Percentiles rank a stretch among this genome's conserved stretches.
These are phyloP conservation scores for Perkinsela sp. DNA, from an alignment of 208 protist species.

Conservation along the genomic window DNA sequence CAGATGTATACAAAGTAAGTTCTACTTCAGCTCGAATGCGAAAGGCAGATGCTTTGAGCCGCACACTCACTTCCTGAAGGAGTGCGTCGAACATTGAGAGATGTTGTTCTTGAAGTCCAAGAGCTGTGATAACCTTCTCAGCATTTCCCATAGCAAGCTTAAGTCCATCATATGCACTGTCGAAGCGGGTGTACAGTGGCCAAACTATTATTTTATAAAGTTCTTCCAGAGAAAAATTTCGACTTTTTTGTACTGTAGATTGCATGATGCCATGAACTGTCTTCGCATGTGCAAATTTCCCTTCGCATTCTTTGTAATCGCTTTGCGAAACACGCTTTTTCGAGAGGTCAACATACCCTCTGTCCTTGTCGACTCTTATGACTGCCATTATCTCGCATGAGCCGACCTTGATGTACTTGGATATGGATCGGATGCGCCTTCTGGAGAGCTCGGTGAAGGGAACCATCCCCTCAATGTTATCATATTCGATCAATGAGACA, in stretches of 20 bases:
- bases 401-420: constrained; percentile 91
- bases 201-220: constrained; percentile 78
- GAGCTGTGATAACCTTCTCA: constrained; percentile 8
- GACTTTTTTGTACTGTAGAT: constrained; percentile 59
- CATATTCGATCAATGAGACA: constrained; percentile 86
- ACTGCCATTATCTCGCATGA: constrained; percentile 80
- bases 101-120: constrained; percentile 2
- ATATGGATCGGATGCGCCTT: constrained; percentile 87
- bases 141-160: constrained; percentile 12
- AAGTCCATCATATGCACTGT: constrained; percentile 64
- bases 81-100: constrained; percentile 10
- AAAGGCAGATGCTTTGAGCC: constrained; percentile 43
- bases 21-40: constrained; percentile 61
- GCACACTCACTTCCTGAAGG: constrained; percentile 20
- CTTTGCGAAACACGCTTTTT: constrained; percentile 81
- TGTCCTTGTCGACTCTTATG: constrained; percentile 90
- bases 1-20: constrained; percentile 66
- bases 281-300: constrained; percentile 78
- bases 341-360: constrained; percentile 94
- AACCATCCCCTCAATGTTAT: constrained; percentile 94
- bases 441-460: constrained; percentile 85
- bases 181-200: constrained; percentile 58
- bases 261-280: constrained; percentile 81
- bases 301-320: constrained; percentile 73
- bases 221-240: constrained; percentile 17